Evolutionary conservation across 2,329 filamentous ascomycete species (phyloP).

Genomic region (Microdochium trichocladiopsis): DNA sequence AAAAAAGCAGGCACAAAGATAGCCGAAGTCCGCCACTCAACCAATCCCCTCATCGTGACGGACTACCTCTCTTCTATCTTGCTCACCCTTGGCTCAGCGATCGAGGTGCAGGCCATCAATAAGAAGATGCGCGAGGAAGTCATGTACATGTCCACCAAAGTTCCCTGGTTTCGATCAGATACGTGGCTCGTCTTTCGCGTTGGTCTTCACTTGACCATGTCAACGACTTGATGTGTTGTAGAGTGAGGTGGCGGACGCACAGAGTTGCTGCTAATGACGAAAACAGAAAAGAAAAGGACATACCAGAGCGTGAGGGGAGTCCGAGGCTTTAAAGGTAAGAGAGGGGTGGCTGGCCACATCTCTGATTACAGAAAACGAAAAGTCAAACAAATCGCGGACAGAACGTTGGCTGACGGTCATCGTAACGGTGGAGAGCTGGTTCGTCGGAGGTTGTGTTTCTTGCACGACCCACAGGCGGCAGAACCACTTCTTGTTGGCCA

Average conservation of each 20-base stretch:
- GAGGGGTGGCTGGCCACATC: too few species aligned
- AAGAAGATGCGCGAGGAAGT: conserved; percentile 51
- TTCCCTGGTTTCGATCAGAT: conserved; percentile 27
- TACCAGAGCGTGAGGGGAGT: too few species aligned
- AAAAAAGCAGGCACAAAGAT: conserved; percentile 27
- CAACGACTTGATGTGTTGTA: too few species aligned
- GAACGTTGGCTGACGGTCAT: too few species aligned
- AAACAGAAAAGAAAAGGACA: too few species aligned
- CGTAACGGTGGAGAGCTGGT: too few species aligned
- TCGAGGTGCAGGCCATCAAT: conserved; percentile 20
- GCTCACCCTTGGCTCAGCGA: conserved; percentile 22
- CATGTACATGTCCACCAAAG: conserved; percentile 25
- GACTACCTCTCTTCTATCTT: conserved; percentile 24
- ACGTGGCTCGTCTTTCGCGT: conserved; percentile 50
- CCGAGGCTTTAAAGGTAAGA: too few species aligned
- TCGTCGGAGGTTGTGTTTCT: neutral
- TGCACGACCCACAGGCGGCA: neutral
- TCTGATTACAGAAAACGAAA: too few species aligned
- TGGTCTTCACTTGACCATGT: conserved; percentile 30
- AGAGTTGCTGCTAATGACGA: too few species aligned
- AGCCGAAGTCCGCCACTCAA: conserved; percentile 39
- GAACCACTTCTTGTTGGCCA: neutral
- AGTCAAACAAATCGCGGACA: too few species aligned
- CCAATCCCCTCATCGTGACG: conserved; percentile 41
- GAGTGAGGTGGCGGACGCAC: too few species aligned